Base-by-base conservation (phyloP, 2,329 filamentous ascomycete genomes). In the Pochonia chlamydosporia region DNA sequence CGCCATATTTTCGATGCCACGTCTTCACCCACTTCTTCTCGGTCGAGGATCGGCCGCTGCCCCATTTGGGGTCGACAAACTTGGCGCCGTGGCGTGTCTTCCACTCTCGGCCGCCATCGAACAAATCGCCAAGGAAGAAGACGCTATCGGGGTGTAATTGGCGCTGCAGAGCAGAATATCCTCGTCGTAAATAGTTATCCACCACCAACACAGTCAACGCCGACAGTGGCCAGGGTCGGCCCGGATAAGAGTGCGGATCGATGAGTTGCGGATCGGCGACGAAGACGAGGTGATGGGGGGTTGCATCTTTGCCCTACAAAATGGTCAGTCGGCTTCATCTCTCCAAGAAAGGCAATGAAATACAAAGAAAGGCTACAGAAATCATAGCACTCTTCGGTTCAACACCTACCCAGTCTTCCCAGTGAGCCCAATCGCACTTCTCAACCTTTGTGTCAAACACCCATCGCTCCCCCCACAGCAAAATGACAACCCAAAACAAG, bases 31-130 rank as follows among this genome's bases (percentile, higher is more conserved):
- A 70, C 36, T 71, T 69, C 54, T 72, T 64, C 60, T 85, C 81
- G 31, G 70, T 62, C 6, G 68, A 66, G 2, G 79, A 77, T 35
- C 74, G 71, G 3, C 66, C 69, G 25, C 66, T 66, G 20, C 75
- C 74, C 81, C 81, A 84, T 52, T 72, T 70, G 1, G 79, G 78
- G 53, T 85, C 81, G 21, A 74, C 67, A 44, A 81, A 81, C 10
- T 26, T 25, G 40, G 74, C 65, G 37, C 79, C 84, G 21, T 74
- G 74, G 3, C 67, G 71, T 11, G 91, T 92, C 55, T 84, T 86
- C 93, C 93, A 99, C 71, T 99, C 93, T 55, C 93, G 80, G 8
- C 93, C 93, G 4, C 93, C 93, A 61, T 99, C 93, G 59, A 99
- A 96, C 1, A 99, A 72, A 62, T 99, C 93, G 7, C 93, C 93